These are phyloP conservation scores for Nasturtium officinale DNA, from an alignment of 345 rosid species.

Conservation along the genomic window DNA sequence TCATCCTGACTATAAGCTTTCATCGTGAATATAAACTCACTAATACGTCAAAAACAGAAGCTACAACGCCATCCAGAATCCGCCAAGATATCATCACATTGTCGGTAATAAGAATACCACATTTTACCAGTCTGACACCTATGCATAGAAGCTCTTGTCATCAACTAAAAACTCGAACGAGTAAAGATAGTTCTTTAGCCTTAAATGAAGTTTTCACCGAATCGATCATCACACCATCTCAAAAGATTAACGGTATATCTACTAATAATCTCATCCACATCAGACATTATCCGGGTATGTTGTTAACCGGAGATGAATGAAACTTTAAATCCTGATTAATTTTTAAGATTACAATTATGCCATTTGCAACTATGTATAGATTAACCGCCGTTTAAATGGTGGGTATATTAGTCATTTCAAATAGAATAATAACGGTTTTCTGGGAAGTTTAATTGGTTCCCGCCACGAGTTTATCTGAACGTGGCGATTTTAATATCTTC, in stretches of 20 bases:
- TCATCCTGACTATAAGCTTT: conserved; percentile 67
- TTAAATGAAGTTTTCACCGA: conserved; percentile 58
- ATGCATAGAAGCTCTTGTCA: conserved; percentile 68
- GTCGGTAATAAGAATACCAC: conserved; percentile 60
- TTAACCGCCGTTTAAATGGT: too few species aligned
- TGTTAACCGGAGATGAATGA: too few species aligned
- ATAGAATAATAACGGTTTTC: too few species aligned
- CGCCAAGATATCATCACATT: conserved; percentile 54
- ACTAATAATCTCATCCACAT: conserved; percentile 64
- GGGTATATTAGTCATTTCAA: too few species aligned
- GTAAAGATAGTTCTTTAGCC: conserved; percentile 68
- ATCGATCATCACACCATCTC: conserved; percentile 75
- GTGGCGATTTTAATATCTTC: too few species aligned
- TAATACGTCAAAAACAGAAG: conserved; percentile 57
- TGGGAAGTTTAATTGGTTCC: too few species aligned
- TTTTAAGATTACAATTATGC: too few species aligned
- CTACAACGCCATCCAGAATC: conserved; percentile 73
- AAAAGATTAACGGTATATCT: conserved; percentile 69
- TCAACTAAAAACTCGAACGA: conserved; percentile 72
- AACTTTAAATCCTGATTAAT: too few species aligned
- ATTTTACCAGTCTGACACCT: conserved; percentile 56
- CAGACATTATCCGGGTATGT: conserved; percentile 80
- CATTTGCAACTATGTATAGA: too few species aligned
- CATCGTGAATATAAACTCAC: conserved; percentile 65
- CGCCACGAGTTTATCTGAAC: too few species aligned